Percentiles rank a stretch among this genome's conserved stretches.
These are phyloP conservation scores for Inga laurina DNA, from an alignment of 306 rosid genomes.

Conservation along the genomic window DNA sequence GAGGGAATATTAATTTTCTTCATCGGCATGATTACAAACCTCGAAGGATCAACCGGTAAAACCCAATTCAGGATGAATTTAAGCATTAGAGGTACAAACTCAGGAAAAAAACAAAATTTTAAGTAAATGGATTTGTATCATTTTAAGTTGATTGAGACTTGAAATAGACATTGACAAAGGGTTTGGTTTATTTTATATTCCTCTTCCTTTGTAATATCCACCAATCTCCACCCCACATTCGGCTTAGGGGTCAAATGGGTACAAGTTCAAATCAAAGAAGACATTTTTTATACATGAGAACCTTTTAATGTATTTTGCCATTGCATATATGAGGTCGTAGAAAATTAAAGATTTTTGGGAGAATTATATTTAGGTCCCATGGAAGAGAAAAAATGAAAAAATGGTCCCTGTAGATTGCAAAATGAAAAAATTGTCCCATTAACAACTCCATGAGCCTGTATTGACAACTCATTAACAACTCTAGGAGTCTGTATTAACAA, in stretches of 20 bases:
- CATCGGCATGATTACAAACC: neutral
- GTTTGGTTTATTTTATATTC: neutral
- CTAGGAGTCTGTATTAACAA: too few relatives aligned
- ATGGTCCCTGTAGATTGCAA: too few relatives aligned
- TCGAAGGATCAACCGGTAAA: neutral
- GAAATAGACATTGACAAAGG: neutral
- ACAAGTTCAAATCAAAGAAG: neutral
- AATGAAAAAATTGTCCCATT: too few relatives aligned
- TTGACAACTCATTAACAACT: too few relatives aligned
- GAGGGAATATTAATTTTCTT: too few relatives aligned
- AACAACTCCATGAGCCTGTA: too few relatives aligned
- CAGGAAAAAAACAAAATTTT: neutral
- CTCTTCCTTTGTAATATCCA: constrained; percentile 7
- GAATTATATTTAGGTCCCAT: too few relatives aligned
- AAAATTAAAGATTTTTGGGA: neutral
- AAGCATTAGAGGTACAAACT: neutral
- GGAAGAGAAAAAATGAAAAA: too few relatives aligned
- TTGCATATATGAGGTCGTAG: neutral
- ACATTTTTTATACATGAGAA: neutral
- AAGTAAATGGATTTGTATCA: neutral
- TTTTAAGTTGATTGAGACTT: neutral
- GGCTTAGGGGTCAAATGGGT: neutral
- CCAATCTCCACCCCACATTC: neutral
- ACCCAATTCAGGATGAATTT: neutral
- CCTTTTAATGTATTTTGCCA: neutral